Percentiles rank a stretch among this genome's conserved stretches.
phyloP scores from a whole-genome alignment of 2,329 filamentous ascomycete species.

The Ilyonectria destructans region DNA sequence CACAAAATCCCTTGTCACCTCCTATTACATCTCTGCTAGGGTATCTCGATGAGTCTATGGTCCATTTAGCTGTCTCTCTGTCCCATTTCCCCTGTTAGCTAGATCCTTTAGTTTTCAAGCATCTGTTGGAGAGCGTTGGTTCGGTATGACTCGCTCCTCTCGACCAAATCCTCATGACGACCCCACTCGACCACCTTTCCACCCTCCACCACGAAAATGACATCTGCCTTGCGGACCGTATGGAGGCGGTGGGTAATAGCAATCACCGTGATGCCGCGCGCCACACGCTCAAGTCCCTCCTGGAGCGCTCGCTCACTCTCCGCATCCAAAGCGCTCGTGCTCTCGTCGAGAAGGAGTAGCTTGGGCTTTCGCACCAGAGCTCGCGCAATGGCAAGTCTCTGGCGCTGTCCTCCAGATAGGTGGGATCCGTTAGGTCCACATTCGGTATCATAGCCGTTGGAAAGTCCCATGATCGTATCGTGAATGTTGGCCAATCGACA shows the following conservation, averaged over 20 bases:
- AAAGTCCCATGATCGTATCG: constrained; percentile 75
- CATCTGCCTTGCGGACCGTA: constrained; percentile 71
- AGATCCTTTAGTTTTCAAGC: constrained; percentile 46
- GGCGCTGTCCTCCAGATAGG: constrained; percentile 85
- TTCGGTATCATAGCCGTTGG: constrained; percentile 77
- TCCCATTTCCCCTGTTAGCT: not conserved
- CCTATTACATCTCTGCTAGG: not conserved
- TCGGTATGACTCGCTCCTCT: constrained; percentile 68
- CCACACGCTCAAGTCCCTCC: constrained; percentile 74
- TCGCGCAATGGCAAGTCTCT: constrained; percentile 84
- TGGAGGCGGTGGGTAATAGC: constrained; percentile 73
- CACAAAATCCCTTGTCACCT: too few relatives aligned
- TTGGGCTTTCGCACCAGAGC: constrained; percentile 81
- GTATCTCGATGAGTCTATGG: not conserved
- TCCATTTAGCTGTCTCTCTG: not conserved
- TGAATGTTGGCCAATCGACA: constrained; percentile 81
- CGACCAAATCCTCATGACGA: constrained; percentile 69
- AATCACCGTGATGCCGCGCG: constrained; percentile 69
- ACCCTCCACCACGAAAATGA: constrained; percentile 72
- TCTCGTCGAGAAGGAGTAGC: constrained; percentile 85
- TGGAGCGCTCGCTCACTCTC: constrained; percentile 79
- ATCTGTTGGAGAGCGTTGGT: constrained; percentile 69
- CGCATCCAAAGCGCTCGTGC: constrained; percentile 83
- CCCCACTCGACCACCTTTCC: constrained; percentile 68
- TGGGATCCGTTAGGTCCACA: constrained; percentile 82